Evolutionary conservation across 805 yeast genomes (phyloP).

Genomic region (Teunomyces aglyptinius): DNA sequence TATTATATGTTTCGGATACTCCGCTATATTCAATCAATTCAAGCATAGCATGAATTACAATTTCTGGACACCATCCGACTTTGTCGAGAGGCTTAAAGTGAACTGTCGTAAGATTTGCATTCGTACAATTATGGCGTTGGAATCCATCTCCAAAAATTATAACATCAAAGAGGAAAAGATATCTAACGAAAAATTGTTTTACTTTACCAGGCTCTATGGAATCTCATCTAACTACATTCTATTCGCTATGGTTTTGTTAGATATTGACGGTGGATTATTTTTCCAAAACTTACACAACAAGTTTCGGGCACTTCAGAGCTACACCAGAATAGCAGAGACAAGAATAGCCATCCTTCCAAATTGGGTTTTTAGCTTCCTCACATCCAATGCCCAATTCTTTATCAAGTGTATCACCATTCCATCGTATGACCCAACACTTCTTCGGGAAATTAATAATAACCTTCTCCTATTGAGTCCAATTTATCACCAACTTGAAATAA

Average conservation of each 20-base stretch:
- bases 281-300: not conserved
- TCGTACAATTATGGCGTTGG: not conserved
- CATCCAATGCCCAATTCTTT: slow-evolving; percentile 11
- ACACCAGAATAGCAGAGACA: not conserved
- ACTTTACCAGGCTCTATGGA: not conserved
- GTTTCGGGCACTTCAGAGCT: not conserved
- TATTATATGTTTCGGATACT: slow-evolving; percentile 17
- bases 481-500: not conserved
- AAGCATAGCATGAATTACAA: slow-evolving; percentile 1
- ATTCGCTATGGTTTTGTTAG: not conserved
- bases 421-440: slow-evolving; percentile 8
- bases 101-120: not conserved
- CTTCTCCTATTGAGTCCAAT: not conserved
- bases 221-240: not conserved
- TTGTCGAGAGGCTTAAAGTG: not conserved
- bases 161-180: not conserved
- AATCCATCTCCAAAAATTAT: not conserved
- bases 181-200: not conserved
- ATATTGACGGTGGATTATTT: not conserved
- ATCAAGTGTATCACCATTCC: slow-evolving; percentile 15
- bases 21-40: slow-evolving; percentile 12
- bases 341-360: not conserved
- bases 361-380: slow-evolving; percentile 6
- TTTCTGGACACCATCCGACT: not conserved
- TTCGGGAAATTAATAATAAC: slow-evolving; percentile 6